Percentiles rank a stretch among this genome's conserved stretches.
phyloP scores from a whole-genome alignment of 2,329 filamentous ascomycete species.

The Paecilomyces sp. region DNA sequence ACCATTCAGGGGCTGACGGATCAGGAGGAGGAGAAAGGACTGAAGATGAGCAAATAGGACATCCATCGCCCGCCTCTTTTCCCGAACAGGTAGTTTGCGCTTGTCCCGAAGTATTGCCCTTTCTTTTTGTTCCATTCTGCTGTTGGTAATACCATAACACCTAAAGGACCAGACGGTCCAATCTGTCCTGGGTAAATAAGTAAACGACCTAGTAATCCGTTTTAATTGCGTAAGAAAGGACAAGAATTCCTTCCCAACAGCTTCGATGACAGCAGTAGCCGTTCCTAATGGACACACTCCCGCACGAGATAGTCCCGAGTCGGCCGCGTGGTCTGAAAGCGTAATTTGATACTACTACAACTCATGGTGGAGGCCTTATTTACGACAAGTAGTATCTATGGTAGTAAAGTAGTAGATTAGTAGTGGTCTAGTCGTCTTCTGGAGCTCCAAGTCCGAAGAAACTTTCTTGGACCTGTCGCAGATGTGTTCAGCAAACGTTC shows the following conservation, averaged over 20 bases:
- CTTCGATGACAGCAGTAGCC: background rate
- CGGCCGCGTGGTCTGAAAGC: background rate
- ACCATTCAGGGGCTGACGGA: background rate
- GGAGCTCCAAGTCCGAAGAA: background rate
- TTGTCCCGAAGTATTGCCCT: too few relatives aligned
- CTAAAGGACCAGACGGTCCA: background rate
- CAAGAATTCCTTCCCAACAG: background rate
- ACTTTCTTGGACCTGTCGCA: background rate
- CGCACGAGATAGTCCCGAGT: background rate
- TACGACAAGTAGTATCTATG: background rate
- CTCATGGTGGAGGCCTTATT: background rate
- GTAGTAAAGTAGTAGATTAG: too few relatives aligned
- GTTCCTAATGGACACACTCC: background rate
- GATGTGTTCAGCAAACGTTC: background rate
- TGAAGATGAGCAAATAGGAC: background rate
- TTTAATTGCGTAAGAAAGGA: background rate
- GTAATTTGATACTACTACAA: background rate
- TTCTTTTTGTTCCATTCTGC: too few relatives aligned
- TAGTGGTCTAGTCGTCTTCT: background rate
- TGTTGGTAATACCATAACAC: background rate
- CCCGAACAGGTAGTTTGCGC: background rate
- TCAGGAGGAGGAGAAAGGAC: background rate
- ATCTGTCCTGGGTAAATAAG: background rate
- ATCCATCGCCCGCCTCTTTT: background rate
- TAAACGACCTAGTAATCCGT: background rate